Percentiles rank a stretch among this genome's conserved stretches.
Evolutionary conservation across 306 rosid species (phyloP).

Genomic region (Benincasa hispida): DNA sequence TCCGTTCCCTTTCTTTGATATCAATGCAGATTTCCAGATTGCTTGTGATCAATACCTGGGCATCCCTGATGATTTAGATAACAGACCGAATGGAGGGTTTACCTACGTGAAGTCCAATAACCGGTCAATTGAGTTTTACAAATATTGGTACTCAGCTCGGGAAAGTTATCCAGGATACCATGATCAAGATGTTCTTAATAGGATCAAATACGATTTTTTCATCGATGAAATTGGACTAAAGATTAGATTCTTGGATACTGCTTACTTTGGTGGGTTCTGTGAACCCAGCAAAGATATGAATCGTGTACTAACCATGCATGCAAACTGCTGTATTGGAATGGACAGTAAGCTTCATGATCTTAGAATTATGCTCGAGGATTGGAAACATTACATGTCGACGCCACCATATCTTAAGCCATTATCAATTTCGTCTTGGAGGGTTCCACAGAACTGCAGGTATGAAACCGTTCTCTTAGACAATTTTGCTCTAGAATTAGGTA

Average conservation of each 20-base stretch:
- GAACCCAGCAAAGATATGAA: slow-evolving; percentile 93
- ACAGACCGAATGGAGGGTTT: slow-evolving; percentile 93
- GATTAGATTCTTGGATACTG: slow-evolving; percentile 81
- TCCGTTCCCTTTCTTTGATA: slow-evolving; percentile 67
- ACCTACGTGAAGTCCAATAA: slow-evolving; percentile 73
- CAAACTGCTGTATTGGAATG: slow-evolving; percentile 83
- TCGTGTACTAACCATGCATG: slow-evolving; percentile 93
- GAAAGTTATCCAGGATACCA: slow-evolving; percentile 70
- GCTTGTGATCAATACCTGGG: slow-evolving; percentile 90
- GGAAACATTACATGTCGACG: slow-evolving; percentile 67
- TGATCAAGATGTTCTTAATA: slow-evolving; percentile 94
- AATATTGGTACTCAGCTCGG: slow-evolving; percentile 67
- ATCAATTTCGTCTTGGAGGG: slow-evolving; percentile 60
- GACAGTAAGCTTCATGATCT: slow-evolving; percentile 84
- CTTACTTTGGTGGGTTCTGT: slow-evolving; percentile 86
- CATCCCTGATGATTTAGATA: slow-evolving; percentile 39
- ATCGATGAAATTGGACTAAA: slow-evolving; percentile 37
- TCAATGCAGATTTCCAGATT: slow-evolving; percentile 76
- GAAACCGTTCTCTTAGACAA: neutral
- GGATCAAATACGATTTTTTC: slow-evolving; percentile 61
- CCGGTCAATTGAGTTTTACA: slow-evolving; percentile 73
- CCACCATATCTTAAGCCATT: slow-evolving; percentile 49
- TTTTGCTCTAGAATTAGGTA: neutral
- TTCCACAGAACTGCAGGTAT: slow-evolving; percentile 84
- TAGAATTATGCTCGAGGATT: slow-evolving; percentile 66